phyloP scores from a whole-genome alignment of 2,329 filamentous ascomycete genomes.

The Aspergillus texensis region DNA sequence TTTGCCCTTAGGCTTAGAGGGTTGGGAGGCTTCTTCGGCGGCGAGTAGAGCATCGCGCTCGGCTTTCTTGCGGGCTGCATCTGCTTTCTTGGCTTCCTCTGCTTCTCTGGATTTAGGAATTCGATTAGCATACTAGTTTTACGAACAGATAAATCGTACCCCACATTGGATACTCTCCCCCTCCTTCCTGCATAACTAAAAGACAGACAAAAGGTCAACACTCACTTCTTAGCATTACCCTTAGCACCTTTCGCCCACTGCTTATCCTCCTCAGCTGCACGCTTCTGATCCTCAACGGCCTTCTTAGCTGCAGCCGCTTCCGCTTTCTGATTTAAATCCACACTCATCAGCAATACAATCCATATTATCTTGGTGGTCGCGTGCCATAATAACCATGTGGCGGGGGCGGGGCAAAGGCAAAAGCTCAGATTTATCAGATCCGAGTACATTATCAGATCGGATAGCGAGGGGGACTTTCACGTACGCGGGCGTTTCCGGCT shows the following conservation, averaged over 20 bases:
- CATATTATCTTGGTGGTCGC: neutral
- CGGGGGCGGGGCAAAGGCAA: neutral
- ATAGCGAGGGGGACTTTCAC: conserved; percentile 19
- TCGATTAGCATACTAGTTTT: neutral
- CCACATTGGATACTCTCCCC: neutral
- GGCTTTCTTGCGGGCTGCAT: conserved; percentile 84
- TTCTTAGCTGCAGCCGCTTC: conserved; percentile 81
- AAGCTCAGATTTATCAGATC: conserved; percentile 1
- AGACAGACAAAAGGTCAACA: conserved; percentile 18
- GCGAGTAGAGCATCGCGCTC: conserved; percentile 81
- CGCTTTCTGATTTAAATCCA: conserved; percentile 66
- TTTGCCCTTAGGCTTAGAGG: conserved; percentile 63
- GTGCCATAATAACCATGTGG: neutral
- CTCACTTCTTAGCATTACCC: conserved; percentile 82
- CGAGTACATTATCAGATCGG: conserved; percentile 1
- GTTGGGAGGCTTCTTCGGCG: conserved; percentile 75
- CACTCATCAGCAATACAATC: neutral
- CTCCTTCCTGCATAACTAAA: neutral
- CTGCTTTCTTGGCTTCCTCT: conserved; percentile 80
- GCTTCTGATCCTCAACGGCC: conserved; percentile 68
- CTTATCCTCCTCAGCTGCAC: conserved; percentile 67
- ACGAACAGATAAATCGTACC: neutral
- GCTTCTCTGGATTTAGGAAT: conserved; percentile 65
- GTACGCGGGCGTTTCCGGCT: conserved; percentile 71
- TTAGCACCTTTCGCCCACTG: conserved; percentile 89